Conservation (phyloP, 331 rosid species). For the Acacia pycnantha region DNA sequence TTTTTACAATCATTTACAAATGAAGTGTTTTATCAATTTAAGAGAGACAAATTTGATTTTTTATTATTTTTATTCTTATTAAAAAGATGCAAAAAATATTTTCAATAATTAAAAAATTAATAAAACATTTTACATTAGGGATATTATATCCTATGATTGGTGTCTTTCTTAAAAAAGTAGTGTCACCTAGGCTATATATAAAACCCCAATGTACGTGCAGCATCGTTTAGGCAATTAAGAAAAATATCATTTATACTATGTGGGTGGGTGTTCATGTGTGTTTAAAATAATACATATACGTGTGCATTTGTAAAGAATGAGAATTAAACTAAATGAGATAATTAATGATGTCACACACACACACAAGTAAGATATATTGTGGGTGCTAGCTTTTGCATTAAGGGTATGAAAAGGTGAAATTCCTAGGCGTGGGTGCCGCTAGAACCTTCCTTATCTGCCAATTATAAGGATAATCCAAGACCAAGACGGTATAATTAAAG, state of each 20-base stretch:
- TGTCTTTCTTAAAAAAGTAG: background rate
- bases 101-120: too few species aligned
- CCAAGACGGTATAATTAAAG: slow-evolving; percentile 37
- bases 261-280: background rate
- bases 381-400: background rate
- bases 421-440: slow-evolving; percentile 23
- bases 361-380: background rate
- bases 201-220: too few species aligned
- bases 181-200: too few species aligned
- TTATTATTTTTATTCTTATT: too few species aligned
- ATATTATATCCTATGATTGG: background rate
- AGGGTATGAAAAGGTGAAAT: slow-evolving; percentile 35
- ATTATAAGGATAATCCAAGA: slow-evolving; percentile 13
- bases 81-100: too few species aligned
- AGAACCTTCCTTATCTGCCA: slow-evolving; percentile 34
- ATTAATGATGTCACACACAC: background rate
- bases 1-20: too few species aligned
- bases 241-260: too few species aligned
- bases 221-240: too few species aligned
- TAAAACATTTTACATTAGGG: too few species aligned
- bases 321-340: background rate
- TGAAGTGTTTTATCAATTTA: too few species aligned
- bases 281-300: too few species aligned
- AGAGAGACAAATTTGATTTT: too few species aligned
- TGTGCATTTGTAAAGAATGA: background rate